Base-by-base conservation (phyloP, 2,329 filamentous ascomycete species). In the Botryotinia convoluta region DNA sequence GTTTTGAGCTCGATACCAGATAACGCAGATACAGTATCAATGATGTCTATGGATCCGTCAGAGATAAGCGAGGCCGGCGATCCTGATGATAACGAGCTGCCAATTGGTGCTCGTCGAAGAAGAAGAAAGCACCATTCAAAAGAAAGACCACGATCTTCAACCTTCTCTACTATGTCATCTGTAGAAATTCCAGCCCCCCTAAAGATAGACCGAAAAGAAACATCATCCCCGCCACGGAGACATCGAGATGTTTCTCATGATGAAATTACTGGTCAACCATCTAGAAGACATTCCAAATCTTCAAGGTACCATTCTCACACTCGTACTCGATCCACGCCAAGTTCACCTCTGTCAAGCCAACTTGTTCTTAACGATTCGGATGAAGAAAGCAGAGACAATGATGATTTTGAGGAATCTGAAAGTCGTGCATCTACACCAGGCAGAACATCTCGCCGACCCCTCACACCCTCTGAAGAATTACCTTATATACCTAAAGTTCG, bases 61-160 rank as follows among this genome's bases (percentile, higher is more conserved):
- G 64, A 69, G 44, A 57, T 61, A 32, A 62, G 63, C n/a, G 69
- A 69, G 32, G 44, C 45, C 12, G 60, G 59, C 3, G 74, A 77
- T 72, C 71, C 72, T n/a, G 51, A 77, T 45, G 72, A 78, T 59
- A 59, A 77, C 29, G 77, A 79, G 12, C 73, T 79, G 42, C 79
- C 80, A 42, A 79, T 81, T 75, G 80, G 79, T n/a, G 79, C 78
- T 67, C 74, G 77, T n/a, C 65, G 75, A 29, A 74, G 75, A 73
- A 74, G 74, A 70, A 75, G 69, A 74, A 76, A 60, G 63, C 35
- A 65, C 45, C 68, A 69, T 48, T 42, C 70, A 64, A 71, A 60
- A 64, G 57, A 74, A 59, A 73, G 63, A 57, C 72, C 32, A n/a
- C 62, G 71, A 54, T 72, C 63, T n/a, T 69, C 71, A 20, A 72